Base-by-base conservation (phyloP, 768 basidiomycete genomes). In the Lactifluus rugatus region DNA sequence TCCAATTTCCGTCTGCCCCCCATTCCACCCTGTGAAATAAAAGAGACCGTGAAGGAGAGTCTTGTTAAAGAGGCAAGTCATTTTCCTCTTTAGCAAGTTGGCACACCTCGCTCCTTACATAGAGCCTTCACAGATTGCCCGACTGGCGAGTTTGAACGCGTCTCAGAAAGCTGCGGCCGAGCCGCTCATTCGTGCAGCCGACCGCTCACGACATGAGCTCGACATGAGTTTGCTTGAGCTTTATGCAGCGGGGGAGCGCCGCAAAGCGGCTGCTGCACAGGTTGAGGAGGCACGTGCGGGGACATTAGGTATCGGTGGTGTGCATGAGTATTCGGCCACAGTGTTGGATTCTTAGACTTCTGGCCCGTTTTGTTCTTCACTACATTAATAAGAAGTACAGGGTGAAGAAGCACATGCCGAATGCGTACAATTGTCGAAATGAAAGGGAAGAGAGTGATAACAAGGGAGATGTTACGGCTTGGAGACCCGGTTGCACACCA, bases 401-500 rank as follows among this genome's bases (percentile, higher is more conserved):
- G 23, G 42, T 13, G 23, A 28, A 25, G 42, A 51, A 28, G 25
- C 50, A 52, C 50, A 52, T 42, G 39, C 31, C 11, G 28, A 13
- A 53, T 25, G 36, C 34, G 51, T 26, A 28, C 52, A 36, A 39
- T 48, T 42, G 28, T 51, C 25, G 28, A 31, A 44, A 28, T 36
- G 49, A 49, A 48, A n/a, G 6, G 17, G n/a, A 39, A 46, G 19
- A 46, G 26, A 3, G 55, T 49, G 31, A 56, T 11, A 48, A 28
- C 16, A 25, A 37, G 17, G 17, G 23, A 13, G 11, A 6, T 14
- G 39, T 48, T 57, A 63, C 54, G 58, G 58, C 66, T 78, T 75
- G 54, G 80, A 80, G 62, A 87, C 70, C n/a, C 77, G 84, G 65
- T 72, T 83, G 70, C 85, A 88, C 63, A 84, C 79, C 72, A 87